Conservation (phyloP, 2,329 filamentous ascomycete genomes). For the Microsporum canis region DNA sequence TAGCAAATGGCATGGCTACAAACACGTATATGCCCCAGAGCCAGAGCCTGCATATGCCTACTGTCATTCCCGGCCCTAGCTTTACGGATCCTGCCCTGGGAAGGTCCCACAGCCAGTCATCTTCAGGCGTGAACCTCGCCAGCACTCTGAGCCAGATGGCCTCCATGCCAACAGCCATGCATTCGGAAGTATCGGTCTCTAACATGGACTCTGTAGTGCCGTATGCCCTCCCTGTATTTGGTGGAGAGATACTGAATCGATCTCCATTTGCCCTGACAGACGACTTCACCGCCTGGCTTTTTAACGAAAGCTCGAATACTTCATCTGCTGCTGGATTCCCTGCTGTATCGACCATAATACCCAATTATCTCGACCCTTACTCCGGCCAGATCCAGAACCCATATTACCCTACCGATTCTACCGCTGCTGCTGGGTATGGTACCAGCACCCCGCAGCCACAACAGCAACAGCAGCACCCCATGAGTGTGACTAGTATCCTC, state of each 20-base stretch:
- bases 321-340: conserved; percentile 43
- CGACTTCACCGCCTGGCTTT: conserved; percentile 76
- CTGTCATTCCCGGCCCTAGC: conserved; percentile 6
- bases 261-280: conserved; percentile 82
- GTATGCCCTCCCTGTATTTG: conserved; percentile 69
- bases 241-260: conserved; percentile 68
- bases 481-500: conserved; percentile 77
- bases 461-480: conserved; percentile 56
- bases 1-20: conserved; percentile 11
- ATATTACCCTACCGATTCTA: conserved; percentile 39
- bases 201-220: conserved; percentile 29
- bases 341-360: conserved; percentile 30
- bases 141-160: conserved; percentile 11
- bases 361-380: conserved; percentile 31
- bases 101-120: conserved; percentile 9
- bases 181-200: conserved; percentile 17
- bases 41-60: conserved; percentile 11
- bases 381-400: conserved; percentile 38
- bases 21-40: conserved; percentile 10
- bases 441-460: conserved; percentile 20
- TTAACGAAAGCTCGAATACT: conserved; percentile 53
- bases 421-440: conserved; percentile 39
- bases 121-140: conserved; percentile 13
- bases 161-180: conserved; percentile 20
- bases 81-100: conserved; percentile 4